Percentiles rank a stretch among this genome's conserved stretches.
Evolutionary conservation across 352 stramenopile species (phyloP).

Genomic region (Phytopythium vexans): DNA sequence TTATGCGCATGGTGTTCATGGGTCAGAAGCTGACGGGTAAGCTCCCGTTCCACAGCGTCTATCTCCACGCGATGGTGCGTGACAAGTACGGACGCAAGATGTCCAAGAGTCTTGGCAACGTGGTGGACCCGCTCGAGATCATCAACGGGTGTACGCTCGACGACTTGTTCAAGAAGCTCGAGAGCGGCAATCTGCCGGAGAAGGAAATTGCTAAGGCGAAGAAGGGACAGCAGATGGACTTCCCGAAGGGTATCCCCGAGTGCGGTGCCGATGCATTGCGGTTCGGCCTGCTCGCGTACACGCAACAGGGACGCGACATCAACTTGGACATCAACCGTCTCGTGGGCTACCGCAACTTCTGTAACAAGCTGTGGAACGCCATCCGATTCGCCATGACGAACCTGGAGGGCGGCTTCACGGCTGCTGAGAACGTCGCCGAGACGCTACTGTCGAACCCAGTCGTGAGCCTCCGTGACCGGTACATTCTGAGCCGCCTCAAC

Average conservation of each 20-base stretch:
- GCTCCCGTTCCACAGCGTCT: constrained; percentile 96
- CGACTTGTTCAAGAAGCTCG: constrained; percentile 93
- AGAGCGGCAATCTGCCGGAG: constrained; percentile 95
- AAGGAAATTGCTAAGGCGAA: constrained; percentile 98
- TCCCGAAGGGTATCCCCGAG: constrained; percentile 98
- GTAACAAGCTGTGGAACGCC: constrained; percentile 99
- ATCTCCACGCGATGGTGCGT: constrained; percentile 97
- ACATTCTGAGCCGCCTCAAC: constrained; percentile 84
- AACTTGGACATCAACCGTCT: constrained; percentile 99
- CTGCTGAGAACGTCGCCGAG: constrained; percentile 48
- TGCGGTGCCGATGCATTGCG: constrained; percentile 98
- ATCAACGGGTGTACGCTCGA: constrained; percentile 96
- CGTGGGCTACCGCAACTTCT: constrained; percentile 99
- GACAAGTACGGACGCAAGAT: constrained; percentile 99
- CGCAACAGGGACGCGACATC: constrained; percentile 94
- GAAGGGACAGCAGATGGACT: constrained; percentile 96
- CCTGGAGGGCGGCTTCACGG: constrained; percentile 79
- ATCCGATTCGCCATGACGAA: constrained; percentile 97
- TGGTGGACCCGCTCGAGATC: constrained; percentile 97
- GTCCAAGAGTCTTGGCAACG: constrained; percentile 99
- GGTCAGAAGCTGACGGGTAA: constrained; percentile 96
- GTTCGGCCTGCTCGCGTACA: constrained; percentile 97
- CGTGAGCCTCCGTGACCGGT: constrained; percentile 67
- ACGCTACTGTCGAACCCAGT: constrained; percentile 64
- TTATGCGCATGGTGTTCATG: constrained; percentile 97